phyloP scores from a whole-genome alignment of 371 early-diverging fungal genomes.

The Mucor mucedo region DNA sequence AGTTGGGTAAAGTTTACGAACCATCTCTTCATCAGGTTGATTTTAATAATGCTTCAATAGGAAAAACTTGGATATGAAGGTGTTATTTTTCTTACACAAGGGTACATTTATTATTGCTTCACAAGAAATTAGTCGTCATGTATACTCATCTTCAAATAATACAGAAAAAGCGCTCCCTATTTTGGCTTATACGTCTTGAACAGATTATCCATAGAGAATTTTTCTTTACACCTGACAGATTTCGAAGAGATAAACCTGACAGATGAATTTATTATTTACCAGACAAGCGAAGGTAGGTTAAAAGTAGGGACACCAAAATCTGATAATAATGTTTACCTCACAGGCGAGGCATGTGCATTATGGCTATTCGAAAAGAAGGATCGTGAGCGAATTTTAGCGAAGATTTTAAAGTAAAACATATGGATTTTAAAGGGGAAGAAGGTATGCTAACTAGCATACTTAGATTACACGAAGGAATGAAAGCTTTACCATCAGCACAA shows the following conservation, averaged over 20 bases:
- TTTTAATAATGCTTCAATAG: slow-evolving; percentile 36
- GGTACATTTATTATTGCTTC: slow-evolving; percentile 31
- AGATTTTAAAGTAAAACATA: slow-evolving; percentile 56
- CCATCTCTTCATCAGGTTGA: no score
- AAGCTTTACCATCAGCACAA: slow-evolving; percentile 27
- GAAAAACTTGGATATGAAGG: slow-evolving; percentile 75
- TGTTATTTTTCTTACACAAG: slow-evolving; percentile 63
- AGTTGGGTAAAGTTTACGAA: slow-evolving; percentile 65
- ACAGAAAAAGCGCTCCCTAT: slow-evolving; percentile 48
- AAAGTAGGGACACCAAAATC: neutral
- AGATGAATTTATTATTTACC: slow-evolving; percentile 74
- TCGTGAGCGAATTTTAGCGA: slow-evolving; percentile 63
- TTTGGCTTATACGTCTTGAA: slow-evolving; percentile 76
- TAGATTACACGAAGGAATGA: slow-evolving; percentile 39
- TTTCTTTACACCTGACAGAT: slow-evolving; percentile 57
- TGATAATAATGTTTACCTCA: neutral
- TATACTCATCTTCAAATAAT: neutral
- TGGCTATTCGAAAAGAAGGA: slow-evolving; percentile 79
- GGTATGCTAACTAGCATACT: slow-evolving; percentile 2
- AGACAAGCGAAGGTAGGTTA: slow-evolving; percentile 60
- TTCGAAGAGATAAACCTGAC: slow-evolving; percentile 67
- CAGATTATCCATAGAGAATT: slow-evolving; percentile 69
- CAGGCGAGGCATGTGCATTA: slow-evolving; percentile 65
- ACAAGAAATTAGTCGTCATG: neutral
- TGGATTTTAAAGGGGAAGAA: slow-evolving; percentile 3